Evolutionary conservation across 208 protist genomes (phyloP), one percentile per base, ranked within the genome.

Genomic region (Blechomonas ayalai): DNA sequence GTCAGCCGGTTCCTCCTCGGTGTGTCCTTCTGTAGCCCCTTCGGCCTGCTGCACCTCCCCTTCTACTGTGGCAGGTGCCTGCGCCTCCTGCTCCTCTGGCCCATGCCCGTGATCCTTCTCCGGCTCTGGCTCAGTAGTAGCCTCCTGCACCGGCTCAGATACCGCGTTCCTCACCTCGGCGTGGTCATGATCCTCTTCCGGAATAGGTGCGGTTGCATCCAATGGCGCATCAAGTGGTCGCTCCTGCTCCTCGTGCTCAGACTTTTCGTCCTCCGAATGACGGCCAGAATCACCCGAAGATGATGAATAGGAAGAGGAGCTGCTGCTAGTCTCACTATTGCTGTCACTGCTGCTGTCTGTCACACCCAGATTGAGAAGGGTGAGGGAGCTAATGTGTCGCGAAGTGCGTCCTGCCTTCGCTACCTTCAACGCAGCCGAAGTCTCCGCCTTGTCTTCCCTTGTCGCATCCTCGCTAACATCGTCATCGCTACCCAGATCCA

Each of bases 401-500:
- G 23, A 46, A 44, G 2, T 16, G 54, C 2, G 18, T 23, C n/a
- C n/a, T n/a, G 35, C 4, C 9, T 46, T 46, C 22, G 27, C 13
- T 27, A 44, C 42, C 7, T 5, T 39, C 36, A 2, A 31, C 0
- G 25, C 4, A 26, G 38, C 49, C 18, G 22, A 37, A 33, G 27
- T 51, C 10, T 5, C 39, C 19, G 24, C 38, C 19, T 41, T 36
- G 37, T 38, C 34, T 26, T 48, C 39, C 25, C 38, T 36, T 18
- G 36, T 43, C 31, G 18, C 47, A 28, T 29, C 40, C 6, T 43
- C 46, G 26, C 39, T 41, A 25, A 51, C 50, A 35, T 46, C 42
- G 32, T 65, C 43, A 16, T 66, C 52, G 22, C 28, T 44, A 10
- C 46, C 52, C 13, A 69, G 52, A 33, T 53, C 42, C 24, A 57